Conservation (phyloP, 345 rosid genomes). For the Populus pruinosa region DNA sequence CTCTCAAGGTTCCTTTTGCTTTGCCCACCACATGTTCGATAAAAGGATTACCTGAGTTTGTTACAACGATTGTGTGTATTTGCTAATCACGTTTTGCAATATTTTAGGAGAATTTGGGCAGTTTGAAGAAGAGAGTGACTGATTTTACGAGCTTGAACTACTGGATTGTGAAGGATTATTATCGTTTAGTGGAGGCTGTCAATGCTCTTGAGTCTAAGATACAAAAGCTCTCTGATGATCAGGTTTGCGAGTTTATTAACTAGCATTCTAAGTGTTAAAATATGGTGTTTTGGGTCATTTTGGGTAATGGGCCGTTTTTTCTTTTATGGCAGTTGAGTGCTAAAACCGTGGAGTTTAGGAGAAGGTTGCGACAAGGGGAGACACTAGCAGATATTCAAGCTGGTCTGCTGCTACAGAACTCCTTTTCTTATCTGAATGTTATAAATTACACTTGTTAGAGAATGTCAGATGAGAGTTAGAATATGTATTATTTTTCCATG, state of each 20-base stretch:
- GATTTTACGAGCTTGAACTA: conserved; percentile 63
- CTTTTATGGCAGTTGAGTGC: conserved; percentile 51
- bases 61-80: conserved; percentile 32
- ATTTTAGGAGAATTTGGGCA: conserved; percentile 44
- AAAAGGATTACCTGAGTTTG: conserved; percentile 36
- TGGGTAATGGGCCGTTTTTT: conserved; percentile 4
- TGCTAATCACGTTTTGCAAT: not conserved
- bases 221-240: conserved; percentile 63
- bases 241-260: conserved; percentile 45
- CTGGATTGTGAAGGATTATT: conserved; percentile 89
- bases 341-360: conserved; percentile 71
- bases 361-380: conserved; percentile 58
- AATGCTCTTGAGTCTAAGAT: conserved; percentile 56
- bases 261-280: not conserved
- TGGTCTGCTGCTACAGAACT: conserved; percentile 44
- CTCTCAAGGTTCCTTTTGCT: conserved; percentile 41
- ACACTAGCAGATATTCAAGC: conserved; percentile 81
- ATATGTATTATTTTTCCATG: not conserved
- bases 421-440: conserved; percentile 3
- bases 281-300: not conserved
- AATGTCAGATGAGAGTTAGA: not conserved
- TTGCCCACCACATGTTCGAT: conserved; percentile 51
- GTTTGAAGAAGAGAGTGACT: conserved; percentile 43
- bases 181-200: conserved; percentile 69
- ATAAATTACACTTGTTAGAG: not conserved